Evolutionary conservation across 2,329 filamentous ascomycete species (phyloP), one percentile per base, ranked within the genome.

Genomic region (Seiridium cupressi): DNA sequence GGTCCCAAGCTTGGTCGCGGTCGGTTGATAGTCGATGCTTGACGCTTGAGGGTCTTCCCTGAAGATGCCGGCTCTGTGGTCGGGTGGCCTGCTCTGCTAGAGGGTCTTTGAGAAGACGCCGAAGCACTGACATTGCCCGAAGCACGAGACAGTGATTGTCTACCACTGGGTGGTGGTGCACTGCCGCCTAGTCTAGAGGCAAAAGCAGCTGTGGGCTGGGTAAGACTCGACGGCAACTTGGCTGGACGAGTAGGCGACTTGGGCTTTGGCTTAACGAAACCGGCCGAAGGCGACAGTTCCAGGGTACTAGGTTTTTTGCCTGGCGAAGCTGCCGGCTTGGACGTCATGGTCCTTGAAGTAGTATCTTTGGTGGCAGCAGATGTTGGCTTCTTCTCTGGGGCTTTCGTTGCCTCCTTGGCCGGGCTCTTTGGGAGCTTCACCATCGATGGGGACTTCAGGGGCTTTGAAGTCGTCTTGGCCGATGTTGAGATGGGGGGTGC

Each of bases 221-320:
- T 89, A 36, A 92, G 77, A 60, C 88, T 87, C 8, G 89, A 79
- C 7, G 89, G 87, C 1, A 92, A 77, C 60, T 84, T 85, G 56
- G 87, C 78, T 8, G 89, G 89, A 59, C 86, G 84, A 2, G 90
- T 92, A 2, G 88, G 88, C 9, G 89, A 91, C 72, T 86, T 88
- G 46, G 81, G 75, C 70, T 86, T 88, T 7, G 85, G 84, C 68
- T 87, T 88, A 35, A 79, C 75, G 62, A 83, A 82, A 2, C 74
- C 77, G 5, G 76, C 71, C n/a, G 70, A 69, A 34, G 77, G 68
- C 26, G 76, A 75, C 2, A 72, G 64, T 51, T 80, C 79, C 40
- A 79, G 66, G 3, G 79, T 69, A 8, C 76, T 70, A 7, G 79
- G 77, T 62, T 79, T 84, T 66, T 79, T 81, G 34, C 64, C 65